Conservation (phyloP, 2,329 filamentous ascomycete genomes). For the Colletotrichum camelliae region DNA sequence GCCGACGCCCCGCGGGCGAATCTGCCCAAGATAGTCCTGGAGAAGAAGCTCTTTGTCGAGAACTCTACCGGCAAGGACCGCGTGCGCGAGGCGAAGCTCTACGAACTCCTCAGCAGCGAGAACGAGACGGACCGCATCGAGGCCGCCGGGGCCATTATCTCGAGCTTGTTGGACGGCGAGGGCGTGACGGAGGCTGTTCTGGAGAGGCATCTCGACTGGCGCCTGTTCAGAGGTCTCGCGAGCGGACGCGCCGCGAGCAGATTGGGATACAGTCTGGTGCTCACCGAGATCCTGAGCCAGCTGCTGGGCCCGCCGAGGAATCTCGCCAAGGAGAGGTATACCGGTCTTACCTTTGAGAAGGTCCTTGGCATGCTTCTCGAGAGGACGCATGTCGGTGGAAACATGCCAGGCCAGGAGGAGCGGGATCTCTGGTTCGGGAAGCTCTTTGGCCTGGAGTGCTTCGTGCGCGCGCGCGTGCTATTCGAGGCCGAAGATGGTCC, state of each 20-base stretch:
- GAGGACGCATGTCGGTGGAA: constrained; percentile 60
- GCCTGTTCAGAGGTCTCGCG: constrained; percentile 85
- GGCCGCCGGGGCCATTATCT: constrained; percentile 64
- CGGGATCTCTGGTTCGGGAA: constrained; percentile 85
- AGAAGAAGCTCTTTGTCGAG: constrained; percentile 54
- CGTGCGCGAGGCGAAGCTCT: constrained; percentile 63
- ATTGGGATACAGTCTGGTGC: constrained; percentile 85
- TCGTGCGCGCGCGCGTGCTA: constrained; percentile 79
- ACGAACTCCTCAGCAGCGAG: constrained; percentile 66
- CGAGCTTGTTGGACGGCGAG: constrained; percentile 56
- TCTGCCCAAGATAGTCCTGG: constrained; percentile 31
- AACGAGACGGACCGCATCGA: constrained; percentile 60
- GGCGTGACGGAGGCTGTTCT: constrained; percentile 58
- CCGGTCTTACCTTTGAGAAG: constrained; percentile 60
- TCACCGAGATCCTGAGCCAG: constrained; percentile 80
- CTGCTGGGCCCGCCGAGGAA: constrained; percentile 60
- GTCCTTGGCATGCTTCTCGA: constrained; percentile 58
- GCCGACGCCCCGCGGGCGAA: neutral
- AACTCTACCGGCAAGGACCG: constrained; percentile 57
- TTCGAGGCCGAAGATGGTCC: constrained; percentile 53
- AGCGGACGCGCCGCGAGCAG: constrained; percentile 89
- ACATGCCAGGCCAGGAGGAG: constrained; percentile 73
- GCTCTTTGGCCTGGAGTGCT: constrained; percentile 85
- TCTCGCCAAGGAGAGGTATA: constrained; percentile 52
- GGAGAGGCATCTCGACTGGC: constrained; percentile 64